Percentiles rank a stretch among this genome's conserved stretches.
Conservation (phyloP, 345 rosid species). For the Excoecaria agallocha region DNA sequence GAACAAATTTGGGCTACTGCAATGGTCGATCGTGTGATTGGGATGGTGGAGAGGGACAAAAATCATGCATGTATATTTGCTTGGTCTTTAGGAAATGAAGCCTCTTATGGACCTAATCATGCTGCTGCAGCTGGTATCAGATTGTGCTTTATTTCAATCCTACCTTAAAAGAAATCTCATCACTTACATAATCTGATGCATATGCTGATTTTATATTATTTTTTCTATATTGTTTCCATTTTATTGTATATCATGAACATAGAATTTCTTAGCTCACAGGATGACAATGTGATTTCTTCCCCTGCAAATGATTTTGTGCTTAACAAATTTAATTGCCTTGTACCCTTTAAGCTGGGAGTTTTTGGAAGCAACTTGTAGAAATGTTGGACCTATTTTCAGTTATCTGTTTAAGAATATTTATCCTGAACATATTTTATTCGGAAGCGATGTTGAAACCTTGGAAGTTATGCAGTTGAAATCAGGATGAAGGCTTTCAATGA, state of each 20-base stretch:
- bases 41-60: constrained; percentile 98
- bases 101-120: constrained; percentile 97
- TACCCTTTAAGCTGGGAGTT: neutral
- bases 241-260: neutral
- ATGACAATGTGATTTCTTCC: neutral
- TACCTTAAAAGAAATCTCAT: neutral
- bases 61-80: constrained; percentile 86
- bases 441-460: no score
- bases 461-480: no score
- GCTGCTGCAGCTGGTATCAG: constrained; percentile 84
- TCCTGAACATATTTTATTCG: no score
- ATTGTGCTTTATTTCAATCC: constrained; percentile 12
- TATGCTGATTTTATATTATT: neutral
- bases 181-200: no score
- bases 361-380: neutral
- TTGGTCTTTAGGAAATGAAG: constrained; percentile 96
- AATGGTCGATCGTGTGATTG: constrained; percentile 90
- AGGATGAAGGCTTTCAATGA: neutral
- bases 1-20: constrained; percentile 93
- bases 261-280: neutral
- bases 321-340: neutral
- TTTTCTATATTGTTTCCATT: neutral
- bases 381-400: no score
- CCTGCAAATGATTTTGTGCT: neutral
- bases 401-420: no score